Evolutionary conservation across 805 yeast genomes (phyloP), one percentile per base, ranked within the genome.

Genomic region (Torulaspora delbrueckii): DNA sequence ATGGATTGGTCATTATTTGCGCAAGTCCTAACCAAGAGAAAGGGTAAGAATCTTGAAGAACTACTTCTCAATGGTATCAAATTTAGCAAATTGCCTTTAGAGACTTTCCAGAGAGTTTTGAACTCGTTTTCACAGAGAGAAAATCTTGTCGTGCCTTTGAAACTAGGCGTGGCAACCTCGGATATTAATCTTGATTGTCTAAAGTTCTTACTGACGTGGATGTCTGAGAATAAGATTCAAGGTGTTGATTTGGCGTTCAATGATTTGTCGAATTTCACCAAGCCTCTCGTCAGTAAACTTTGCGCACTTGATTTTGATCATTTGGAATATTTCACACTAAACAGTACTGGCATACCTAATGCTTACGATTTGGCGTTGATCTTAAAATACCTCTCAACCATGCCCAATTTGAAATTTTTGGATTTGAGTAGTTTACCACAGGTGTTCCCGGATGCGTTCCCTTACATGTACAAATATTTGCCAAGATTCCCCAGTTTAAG

Each of bases 171-270:
- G 36, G 96, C 96, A 0, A 80, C 81, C 53, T 83, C 84, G 51
- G 83, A 83, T 19, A 66, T 90, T 13, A 66, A 75, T 0, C 67
- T 71, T 2, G 75, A 75, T n/a, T 91, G 87, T 47, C 62, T 83
- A 27, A 71, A 71, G 48, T 65, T 76, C 18, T 48, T 86, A 19
- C 72, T 78, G 5, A 65, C 76, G 38, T 87, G 91, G 89, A 62
- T 84, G 45, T 57, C 68, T 41, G 62, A 55, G 16, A 62, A 51
- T 40, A 62, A 49, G 64, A 65, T 62, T 57, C 68, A 55, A 52
- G 96, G 96, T 3, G 64, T 90, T 5, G 96, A 89, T 69, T 57
- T 90, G 16, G 95, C 95, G 3, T 90, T 83, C 58, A 90, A 90
- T 60, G 90, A 86, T 60, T 66, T 84, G 30, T 57, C 60, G 13